Conservation (phyloP, 441 rosid species). For the Viola pubescens region DNA sequence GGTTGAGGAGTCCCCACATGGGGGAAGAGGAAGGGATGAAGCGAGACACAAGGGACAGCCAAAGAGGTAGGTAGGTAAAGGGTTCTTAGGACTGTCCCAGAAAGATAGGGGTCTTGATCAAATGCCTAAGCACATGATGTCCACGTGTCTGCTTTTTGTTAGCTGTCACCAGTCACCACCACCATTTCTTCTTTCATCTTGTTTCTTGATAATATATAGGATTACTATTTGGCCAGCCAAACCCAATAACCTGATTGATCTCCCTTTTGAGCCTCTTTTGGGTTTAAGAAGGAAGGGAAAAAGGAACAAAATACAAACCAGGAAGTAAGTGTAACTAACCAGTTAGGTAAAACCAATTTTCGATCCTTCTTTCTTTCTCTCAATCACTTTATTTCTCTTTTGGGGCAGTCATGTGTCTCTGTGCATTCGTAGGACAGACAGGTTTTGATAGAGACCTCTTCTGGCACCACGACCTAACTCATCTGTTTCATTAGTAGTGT, state of each 20-base stretch:
- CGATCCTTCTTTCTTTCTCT: too few species aligned
- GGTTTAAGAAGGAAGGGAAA: not conserved
- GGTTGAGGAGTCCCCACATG: slow-evolving; percentile 27
- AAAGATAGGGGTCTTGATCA: slow-evolving; percentile 11
- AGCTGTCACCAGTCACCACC: slow-evolving; percentile 17
- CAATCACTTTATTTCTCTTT: not conserved
- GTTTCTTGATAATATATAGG: not conserved
- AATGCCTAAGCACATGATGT: slow-evolving; percentile 41
- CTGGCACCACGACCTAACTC: slow-evolving; percentile 15
- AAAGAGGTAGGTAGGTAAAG: slow-evolving; percentile 20
- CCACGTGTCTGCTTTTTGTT: slow-evolving; percentile 33
- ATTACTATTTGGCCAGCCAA: too few species aligned
- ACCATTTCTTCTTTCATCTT: not conserved
- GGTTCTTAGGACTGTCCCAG: slow-evolving; percentile 18
- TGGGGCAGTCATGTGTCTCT: slow-evolving; percentile 10
- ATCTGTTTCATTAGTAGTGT: slow-evolving; percentile 19
- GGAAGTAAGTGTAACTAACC: not conserved
- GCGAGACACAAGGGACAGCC: not conserved
- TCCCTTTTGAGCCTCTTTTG: not conserved
- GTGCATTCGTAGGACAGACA: not conserved
- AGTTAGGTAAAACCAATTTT: not conserved
- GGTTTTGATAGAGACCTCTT: slow-evolving; percentile 15
- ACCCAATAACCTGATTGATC: too few species aligned
- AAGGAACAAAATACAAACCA: not conserved
- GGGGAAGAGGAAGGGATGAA: slow-evolving; percentile 8